Conservation (phyloP, 495 filamentous ascomycete genomes). For the Annulohypoxylon nitens region DNA sequence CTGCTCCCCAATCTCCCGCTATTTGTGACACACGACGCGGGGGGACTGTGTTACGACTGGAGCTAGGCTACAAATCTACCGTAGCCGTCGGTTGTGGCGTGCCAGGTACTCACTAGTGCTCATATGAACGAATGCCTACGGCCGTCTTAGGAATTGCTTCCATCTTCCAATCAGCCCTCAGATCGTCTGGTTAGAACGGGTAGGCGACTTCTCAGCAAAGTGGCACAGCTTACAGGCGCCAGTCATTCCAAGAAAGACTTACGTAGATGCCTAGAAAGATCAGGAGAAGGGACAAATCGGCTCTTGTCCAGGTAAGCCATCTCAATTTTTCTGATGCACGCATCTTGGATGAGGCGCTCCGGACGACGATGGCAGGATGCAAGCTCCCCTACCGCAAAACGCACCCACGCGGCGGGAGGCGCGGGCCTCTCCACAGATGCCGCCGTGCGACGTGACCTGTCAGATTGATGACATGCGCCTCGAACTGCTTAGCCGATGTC, state of each 20-base stretch:
- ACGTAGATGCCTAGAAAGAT: background rate
- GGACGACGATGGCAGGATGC: slow-evolving; percentile 33
- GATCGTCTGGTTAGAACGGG: background rate
- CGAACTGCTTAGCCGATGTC: slow-evolving; percentile 40
- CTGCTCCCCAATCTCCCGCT: slow-evolving; percentile 20
- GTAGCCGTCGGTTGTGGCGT: slow-evolving; percentile 14
- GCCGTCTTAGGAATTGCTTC: slow-evolving; percentile 1
- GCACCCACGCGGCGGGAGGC: slow-evolving; percentile 45
- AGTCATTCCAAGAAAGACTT: background rate
- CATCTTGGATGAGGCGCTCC: slow-evolving; percentile 40
- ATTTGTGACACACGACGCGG: slow-evolving; percentile 28
- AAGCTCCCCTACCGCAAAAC: slow-evolving; percentile 27
- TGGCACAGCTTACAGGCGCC: background rate
- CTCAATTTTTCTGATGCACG: slow-evolving; percentile 11
- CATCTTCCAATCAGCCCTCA: background rate
- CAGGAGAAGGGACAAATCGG: background rate
- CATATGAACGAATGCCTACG: slow-evolving; percentile 15
- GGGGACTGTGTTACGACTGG: slow-evolving; percentile 14
- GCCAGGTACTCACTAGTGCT: background rate
- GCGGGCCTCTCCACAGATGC: slow-evolving; percentile 45
- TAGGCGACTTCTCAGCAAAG: background rate
- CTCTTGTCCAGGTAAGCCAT: background rate
- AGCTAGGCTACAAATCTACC: slow-evolving; percentile 16
- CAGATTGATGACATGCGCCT: slow-evolving; percentile 52
- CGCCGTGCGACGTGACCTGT: slow-evolving; percentile 52